Base-by-base conservation (phyloP, 306 rosid genomes). In the Abrus precatorius region DNA sequence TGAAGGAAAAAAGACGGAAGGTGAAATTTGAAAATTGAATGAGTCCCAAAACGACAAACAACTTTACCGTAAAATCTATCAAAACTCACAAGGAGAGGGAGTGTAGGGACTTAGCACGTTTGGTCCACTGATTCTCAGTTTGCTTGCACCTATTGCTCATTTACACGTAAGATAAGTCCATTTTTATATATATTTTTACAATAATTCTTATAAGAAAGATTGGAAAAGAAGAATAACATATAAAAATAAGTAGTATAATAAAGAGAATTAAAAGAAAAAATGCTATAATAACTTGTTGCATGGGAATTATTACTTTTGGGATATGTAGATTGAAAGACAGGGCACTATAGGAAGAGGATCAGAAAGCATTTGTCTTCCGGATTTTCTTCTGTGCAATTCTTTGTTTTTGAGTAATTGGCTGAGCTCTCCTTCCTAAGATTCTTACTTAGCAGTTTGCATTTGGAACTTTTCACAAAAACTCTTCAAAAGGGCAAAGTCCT, bases 21-120 rank as follows among this genome's bases (percentile, higher is more conserved):
- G 69, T 68, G 55, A 48, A 62, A 64, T 60, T 32, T 54, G 83
- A 52, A 41, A 48, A 77, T 80, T 55, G 57, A 83, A 63, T 34
- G 29, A 74, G 69, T 68, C 69, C 83, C 72, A 57, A 81, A 57
- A 80, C 78, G 93, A 85, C 92, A 92, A 86, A 82, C 74, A 69
- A 90, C 94, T 88, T 87, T 76, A 6, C 41, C 50, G 1, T 59
- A 65, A 83, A 84, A 87, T 84, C 76, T 52, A 83, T 68, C 57
- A 47, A 69, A 47, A 45, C 40, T 40, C n/a, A 50, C 54, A 69
- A 74, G 53, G 52, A 85, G 69, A 65, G 40, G 10, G 20, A 40
- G 45, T 47, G 64, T 55, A 45, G 72, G 74, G 59, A 72, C 79
- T 44, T 47, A n/a, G 27, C 50, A 33, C 48, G 50, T 80, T 75